Conservation (phyloP, 768 basidiomycete genomes). For the Boletus rubescentipes region DNA sequence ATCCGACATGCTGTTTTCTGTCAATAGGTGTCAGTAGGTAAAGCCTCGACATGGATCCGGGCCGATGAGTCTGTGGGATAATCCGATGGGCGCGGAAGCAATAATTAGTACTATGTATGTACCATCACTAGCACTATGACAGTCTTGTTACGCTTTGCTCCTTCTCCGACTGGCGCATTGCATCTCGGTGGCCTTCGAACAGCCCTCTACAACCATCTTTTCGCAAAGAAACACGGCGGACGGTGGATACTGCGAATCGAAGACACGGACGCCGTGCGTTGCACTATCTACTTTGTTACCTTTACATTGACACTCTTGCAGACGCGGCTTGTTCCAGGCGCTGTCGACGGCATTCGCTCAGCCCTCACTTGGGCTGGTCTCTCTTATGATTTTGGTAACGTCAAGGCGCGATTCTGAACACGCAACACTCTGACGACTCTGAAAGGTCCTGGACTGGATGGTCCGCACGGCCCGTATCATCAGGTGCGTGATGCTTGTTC, state of each 20-base stretch:
- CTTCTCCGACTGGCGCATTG: conserved; percentile 92
- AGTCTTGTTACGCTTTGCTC: conserved; percentile 86
- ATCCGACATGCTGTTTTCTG: conserved; percentile 27
- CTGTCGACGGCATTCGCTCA: conserved; percentile 75
- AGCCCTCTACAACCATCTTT: conserved; percentile 89
- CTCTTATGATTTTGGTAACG: conserved; percentile 82
- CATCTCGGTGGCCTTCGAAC: conserved; percentile 95
- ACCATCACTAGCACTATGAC: conserved; percentile 31
- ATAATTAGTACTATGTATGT: too few relatives aligned
- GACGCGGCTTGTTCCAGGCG: conserved; percentile 79
- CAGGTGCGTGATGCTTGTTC: conserved; percentile 49
- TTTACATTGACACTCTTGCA: conserved; percentile 30
- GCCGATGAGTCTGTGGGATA: too few relatives aligned
- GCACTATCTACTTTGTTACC: background rate
- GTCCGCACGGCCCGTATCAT: conserved; percentile 81
- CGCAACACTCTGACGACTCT: conserved; percentile 1
- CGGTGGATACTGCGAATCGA: conserved; percentile 93
- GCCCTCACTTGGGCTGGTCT: conserved; percentile 90
- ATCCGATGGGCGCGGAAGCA: too few relatives aligned
- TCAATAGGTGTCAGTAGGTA: background rate
- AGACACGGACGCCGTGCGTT: conserved; percentile 89
- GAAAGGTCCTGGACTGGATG: conserved; percentile 74
- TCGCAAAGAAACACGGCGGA: conserved; percentile 77
- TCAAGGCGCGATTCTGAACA: conserved; percentile 11
- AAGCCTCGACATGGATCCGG: background rate